Base-by-base conservation (phyloP, 768 basidiomycete genomes). In the Termitomyces sp. region DNA sequence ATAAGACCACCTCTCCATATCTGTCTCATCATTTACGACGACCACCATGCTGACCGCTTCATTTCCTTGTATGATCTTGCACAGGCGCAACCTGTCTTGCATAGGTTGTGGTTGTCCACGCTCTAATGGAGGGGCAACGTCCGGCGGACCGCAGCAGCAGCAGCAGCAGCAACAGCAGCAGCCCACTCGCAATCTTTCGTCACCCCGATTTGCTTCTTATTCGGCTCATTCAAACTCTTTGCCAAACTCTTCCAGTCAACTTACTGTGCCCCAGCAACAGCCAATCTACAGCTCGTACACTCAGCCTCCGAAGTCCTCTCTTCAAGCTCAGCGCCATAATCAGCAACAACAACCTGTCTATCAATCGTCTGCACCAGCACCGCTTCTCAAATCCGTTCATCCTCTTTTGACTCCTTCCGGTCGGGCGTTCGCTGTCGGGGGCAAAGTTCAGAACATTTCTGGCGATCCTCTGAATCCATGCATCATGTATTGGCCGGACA, bases 401-500 rank as follows among this genome's bases (percentile, higher is more conserved):
- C 86, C 87, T 24, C 75, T 92, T 50, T 82, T 94, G 61, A 93
- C 92, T 1, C 92, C 92, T 4, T 91, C 90, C 12, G 92, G 92
- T 2, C 82, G 87, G 22, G 82, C 86, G 9, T 86, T 94, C 59
- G 84, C 87, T 51, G 69, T 81, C 24, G 90, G 90, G 56, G 92
- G 91, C 10, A 83, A 83, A 61, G 89, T 93, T 7, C 88, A 87
- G 64, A 92, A 94, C 63, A 71, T 93, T 59, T 92, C 89, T 27
- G 74, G 63, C 39, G 89, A 93, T 67, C 88, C 90, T 20, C 68
- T 84, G 49, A 64, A 74, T 29, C 88, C 91, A 4, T 91, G 91
- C 63, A 78, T 92, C 73, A 86, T 93, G 84, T 93, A 87, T 64
- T 94, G 92, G 92, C 91, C 92, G 5, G 91, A 92, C 69, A 94